Conservation (phyloP, 2,329 filamentous ascomycete species). For the Raffaelea arxii region DNA sequence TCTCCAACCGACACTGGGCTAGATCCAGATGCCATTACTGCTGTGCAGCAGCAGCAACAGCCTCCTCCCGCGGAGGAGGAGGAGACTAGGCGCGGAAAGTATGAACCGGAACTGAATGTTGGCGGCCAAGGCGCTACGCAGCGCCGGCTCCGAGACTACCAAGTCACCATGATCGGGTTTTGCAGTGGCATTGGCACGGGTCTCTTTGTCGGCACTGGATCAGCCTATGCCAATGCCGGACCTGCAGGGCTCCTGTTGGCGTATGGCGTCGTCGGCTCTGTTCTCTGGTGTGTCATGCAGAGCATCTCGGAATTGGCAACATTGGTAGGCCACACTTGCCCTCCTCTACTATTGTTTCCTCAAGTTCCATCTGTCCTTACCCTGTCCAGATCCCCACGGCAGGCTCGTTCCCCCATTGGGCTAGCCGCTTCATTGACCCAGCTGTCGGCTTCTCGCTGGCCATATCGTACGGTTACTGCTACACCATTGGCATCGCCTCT, state of each 20-base stretch:
- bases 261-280: neutral
- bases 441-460: conserved; percentile 1
- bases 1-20: too few species aligned
- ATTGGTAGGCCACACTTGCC: neutral
- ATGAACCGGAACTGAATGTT: neutral
- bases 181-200: neutral
- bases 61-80: too few species aligned
- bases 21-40: too few species aligned
- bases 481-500: neutral
- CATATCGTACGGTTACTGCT: conserved; percentile 1
- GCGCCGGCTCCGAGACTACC: neutral
- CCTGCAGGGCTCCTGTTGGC: neutral
- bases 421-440: conserved; percentile 1
- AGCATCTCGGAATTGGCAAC: neutral
- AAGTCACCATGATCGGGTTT: neutral
- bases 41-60: too few species aligned
- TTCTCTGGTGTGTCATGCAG: neutral
- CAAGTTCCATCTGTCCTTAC: neutral
- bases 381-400: neutral
- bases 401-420: conserved; percentile 3
- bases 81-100: too few species aligned
- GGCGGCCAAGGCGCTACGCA: neutral
- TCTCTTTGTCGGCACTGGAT: neutral
- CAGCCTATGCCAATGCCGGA: neutral
- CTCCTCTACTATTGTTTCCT: neutral